Conservation (phyloP, 2,329 filamentous ascomycete species). For the Hymenoscyphus salicellus region DNA sequence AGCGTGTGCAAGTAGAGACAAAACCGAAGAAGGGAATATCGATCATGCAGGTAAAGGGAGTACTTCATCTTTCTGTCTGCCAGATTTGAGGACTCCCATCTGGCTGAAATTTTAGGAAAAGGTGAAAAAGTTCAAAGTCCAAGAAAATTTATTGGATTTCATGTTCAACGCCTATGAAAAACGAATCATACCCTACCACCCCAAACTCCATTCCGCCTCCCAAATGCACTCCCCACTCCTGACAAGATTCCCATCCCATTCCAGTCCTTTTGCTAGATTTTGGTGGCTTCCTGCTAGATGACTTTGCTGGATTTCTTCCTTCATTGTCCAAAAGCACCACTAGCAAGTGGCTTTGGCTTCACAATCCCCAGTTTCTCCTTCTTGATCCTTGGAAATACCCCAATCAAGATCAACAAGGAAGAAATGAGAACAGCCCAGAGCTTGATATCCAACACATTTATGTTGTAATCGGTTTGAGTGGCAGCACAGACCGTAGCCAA, state of each 20-base stretch:
- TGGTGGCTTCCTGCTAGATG: neutral
- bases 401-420: conserved; percentile 62
- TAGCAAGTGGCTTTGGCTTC: conserved; percentile 15
- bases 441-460: conserved; percentile 65
- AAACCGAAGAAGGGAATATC: neutral
- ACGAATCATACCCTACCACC: neutral
- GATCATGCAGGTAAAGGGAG: neutral
- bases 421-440: conserved; percentile 73
- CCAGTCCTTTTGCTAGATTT: neutral
- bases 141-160: neutral
- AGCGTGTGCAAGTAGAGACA: neutral
- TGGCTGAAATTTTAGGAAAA: neutral
- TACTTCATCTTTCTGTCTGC: neutral
- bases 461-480: conserved; percentile 72
- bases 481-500: conserved; percentile 73
- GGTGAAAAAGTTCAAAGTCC: neutral
- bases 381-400: conserved; percentile 75
- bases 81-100: neutral
- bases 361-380: conserved; percentile 72
- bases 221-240: neutral
- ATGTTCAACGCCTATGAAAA: neutral
- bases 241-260: neutral
- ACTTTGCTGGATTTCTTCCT: neutral
- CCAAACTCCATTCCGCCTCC: neutral
- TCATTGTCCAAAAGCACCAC: conserved; percentile 22